Conservation (phyloP, 2,329 filamentous ascomycete species). For the Ascochyta pisi region DNA sequence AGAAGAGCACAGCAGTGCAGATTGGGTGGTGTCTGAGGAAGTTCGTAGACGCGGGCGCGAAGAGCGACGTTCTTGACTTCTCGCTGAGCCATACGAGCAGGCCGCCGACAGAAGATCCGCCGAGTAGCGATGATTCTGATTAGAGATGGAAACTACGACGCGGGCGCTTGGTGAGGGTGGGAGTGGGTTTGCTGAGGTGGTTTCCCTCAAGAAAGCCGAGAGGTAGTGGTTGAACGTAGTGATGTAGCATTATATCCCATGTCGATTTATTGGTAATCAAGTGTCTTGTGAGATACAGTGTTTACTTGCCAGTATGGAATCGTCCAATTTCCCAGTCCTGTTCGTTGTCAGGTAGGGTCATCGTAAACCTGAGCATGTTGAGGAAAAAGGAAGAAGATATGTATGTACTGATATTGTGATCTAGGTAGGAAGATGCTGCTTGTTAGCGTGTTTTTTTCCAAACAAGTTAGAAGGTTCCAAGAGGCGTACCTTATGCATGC, state of each 20-base stretch:
- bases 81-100: constrained; percentile 46
- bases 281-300: background rate
- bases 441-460: background rate
- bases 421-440: no score
- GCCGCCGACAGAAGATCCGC: constrained; percentile 48
- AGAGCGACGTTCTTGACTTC: constrained; percentile 57
- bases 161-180: background rate
- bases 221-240: background rate
- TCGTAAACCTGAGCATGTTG: no score
- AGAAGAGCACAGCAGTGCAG: constrained; percentile 51
- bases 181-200: background rate
- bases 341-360: no score
- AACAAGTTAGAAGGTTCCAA: no score
- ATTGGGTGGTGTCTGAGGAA: constrained; percentile 56
- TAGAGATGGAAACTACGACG: constrained; percentile 15
- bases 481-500: background rate
- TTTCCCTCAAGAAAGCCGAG: background rate
- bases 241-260: background rate
- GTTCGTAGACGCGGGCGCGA: constrained; percentile 52
- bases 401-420: no score
- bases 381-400: no score
- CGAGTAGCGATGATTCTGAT: constrained; percentile 44
- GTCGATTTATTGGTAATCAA: background rate
- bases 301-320: background rate
- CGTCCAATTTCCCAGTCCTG: no score